A percentile compares a stretch with the other conserved stretches of the same genome.
Conservation (phyloP, 306 rosid genomes). For the Vigna unguiculata region DNA sequence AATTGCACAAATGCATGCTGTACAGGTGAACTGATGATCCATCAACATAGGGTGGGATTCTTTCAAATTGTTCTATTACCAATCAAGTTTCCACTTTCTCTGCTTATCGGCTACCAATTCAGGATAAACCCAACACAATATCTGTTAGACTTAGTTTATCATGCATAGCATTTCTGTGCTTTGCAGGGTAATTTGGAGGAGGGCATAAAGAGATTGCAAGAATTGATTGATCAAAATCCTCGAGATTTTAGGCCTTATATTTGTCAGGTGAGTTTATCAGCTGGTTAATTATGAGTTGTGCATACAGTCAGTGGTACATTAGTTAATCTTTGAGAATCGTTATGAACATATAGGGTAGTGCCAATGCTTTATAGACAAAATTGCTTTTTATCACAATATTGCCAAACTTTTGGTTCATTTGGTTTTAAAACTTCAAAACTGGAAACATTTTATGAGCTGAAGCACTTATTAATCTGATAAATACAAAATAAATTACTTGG, state of each 20-base stretch:
- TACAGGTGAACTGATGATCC: constrained; percentile 59
- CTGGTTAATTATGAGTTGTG: constrained; percentile 13
- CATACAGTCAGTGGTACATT: neutral
- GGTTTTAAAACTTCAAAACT: neutral
- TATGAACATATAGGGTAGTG: neutral
- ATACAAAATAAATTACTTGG: neutral
- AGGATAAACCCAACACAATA: constrained; percentile 3
- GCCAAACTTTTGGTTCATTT: neutral
- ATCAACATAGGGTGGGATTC: constrained; percentile 12
- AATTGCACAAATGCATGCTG: constrained; percentile 88
- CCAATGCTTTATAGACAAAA: constrained; percentile 3
- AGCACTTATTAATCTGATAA: neutral
- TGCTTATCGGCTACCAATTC: constrained; percentile 10
- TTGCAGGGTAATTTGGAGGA: constrained; percentile 85
- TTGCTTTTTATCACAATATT: neutral
- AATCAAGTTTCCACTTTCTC: constrained; percentile 16
- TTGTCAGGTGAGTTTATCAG: constrained; percentile 71
- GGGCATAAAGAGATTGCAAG: constrained; percentile 74
- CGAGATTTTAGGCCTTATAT: constrained; percentile 95
- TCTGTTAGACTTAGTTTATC: constrained; percentile 23
- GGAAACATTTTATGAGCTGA: neutral
- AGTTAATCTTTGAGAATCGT: neutral
- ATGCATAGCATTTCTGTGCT: constrained; percentile 32
- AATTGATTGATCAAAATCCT: constrained; percentile 72
- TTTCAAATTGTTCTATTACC: constrained; percentile 26